Conservation (phyloP, 2,329 filamentous ascomycete genomes). For the Talaromyces atroroseus region DNA sequence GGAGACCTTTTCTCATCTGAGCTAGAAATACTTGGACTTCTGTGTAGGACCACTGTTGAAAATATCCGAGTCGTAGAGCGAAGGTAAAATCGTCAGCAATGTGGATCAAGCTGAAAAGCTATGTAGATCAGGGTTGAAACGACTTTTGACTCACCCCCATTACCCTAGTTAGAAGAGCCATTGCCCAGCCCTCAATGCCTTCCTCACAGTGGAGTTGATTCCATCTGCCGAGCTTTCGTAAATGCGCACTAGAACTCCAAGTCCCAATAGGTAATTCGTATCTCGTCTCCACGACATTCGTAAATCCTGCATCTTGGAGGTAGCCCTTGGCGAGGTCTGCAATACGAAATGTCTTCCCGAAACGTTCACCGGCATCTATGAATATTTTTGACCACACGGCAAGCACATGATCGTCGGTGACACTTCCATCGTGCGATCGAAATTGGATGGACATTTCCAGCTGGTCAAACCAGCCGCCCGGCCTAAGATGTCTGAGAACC, state of each 20-base stretch:
- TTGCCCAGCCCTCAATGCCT: constrained; percentile 21
- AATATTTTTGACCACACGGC: constrained; percentile 16
- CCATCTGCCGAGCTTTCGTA: constrained; percentile 5
- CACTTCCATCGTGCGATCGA: constrained; percentile 22
- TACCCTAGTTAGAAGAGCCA: constrained; percentile 25
- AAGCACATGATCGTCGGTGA: constrained; percentile 17
- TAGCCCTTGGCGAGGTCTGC: constrained; percentile 31
- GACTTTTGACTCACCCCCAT: constrained; percentile 21
- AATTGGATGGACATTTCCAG: constrained; percentile 24
- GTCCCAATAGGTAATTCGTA: constrained; percentile 8
- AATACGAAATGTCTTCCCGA: constrained; percentile 23
- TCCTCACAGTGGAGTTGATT: constrained; percentile 4
- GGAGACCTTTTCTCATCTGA: constrained; percentile 20
- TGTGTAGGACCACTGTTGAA: constrained; percentile 18
- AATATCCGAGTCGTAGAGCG: not conserved
- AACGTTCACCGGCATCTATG: constrained; percentile 17
- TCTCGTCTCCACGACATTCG: constrained; percentile 39
- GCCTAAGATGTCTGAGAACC: constrained; percentile 20
- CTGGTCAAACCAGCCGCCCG: constrained; percentile 27
- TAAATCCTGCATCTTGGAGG: constrained; percentile 48
- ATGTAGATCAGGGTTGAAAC: not conserved
- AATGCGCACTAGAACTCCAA: constrained; percentile 4
- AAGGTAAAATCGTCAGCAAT: not conserved
- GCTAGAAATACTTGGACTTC: constrained; percentile 21
- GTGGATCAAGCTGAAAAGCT: not conserved